These are phyloP conservation scores for Pseudogymnoascus sp. DNA, from an alignment of 2,329 filamentous ascomycete species.

Conservation along the genomic window DNA sequence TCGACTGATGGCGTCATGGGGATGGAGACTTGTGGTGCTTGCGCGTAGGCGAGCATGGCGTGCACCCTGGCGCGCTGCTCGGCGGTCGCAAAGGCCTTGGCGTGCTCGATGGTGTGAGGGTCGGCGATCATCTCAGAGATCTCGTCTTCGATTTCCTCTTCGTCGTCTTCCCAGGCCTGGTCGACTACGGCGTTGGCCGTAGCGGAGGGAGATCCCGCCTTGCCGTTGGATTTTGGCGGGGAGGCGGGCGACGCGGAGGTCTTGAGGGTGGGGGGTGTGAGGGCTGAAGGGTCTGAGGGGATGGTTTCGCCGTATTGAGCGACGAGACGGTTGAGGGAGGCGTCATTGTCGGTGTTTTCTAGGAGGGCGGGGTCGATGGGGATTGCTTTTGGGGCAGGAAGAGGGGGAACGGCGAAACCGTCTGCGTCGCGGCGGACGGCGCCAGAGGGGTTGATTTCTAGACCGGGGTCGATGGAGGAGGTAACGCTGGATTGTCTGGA, in stretches of 20 bases:
- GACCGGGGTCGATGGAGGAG: slow-evolving; percentile 11
- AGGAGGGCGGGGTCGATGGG: slow-evolving; percentile 34
- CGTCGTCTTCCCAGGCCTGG: slow-evolving; percentile 52
- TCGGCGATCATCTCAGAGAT: slow-evolving; percentile 63
- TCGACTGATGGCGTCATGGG: slow-evolving; percentile 59
- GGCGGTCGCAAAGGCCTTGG: slow-evolving; percentile 49
- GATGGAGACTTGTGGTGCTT: slow-evolving; percentile 39
- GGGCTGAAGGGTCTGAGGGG: neutral
- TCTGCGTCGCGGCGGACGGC: slow-evolving; percentile 51
- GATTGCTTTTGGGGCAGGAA: slow-evolving; percentile 27
- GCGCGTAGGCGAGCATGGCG: slow-evolving; percentile 42
- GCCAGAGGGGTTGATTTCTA: slow-evolving; percentile 16
- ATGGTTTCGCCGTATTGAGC: slow-evolving; percentile 7
- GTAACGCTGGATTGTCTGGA: slow-evolving; percentile 16
- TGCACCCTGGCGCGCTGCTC: slow-evolving; percentile 47
- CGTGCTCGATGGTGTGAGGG: slow-evolving; percentile 47
- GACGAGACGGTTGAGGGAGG: slow-evolving; percentile 14
- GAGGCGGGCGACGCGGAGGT: slow-evolving; percentile 10
- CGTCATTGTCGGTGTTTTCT: slow-evolving; percentile 16
- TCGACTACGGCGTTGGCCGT: slow-evolving; percentile 21
- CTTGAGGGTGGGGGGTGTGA: neutral
- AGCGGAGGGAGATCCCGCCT: slow-evolving; percentile 18
- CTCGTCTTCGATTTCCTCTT: slow-evolving; percentile 56
- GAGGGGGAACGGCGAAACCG: slow-evolving; percentile 56
- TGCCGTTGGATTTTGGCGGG: slow-evolving; percentile 10